Base-by-base conservation (phyloP, 768 basidiomycete genomes). In the Tylopilus rubrobrunneus region DNA sequence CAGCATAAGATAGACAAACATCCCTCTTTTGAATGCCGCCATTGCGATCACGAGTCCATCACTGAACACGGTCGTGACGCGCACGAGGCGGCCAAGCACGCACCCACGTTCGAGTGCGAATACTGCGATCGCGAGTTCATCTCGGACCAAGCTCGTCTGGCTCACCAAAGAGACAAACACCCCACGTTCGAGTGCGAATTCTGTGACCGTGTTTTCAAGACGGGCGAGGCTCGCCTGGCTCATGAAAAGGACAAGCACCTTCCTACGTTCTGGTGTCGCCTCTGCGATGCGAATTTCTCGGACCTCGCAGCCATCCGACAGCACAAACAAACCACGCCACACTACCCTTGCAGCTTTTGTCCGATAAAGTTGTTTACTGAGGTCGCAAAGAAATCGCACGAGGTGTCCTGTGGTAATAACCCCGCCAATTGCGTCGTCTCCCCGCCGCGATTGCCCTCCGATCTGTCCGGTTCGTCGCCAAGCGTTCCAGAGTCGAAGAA, bases 1-100 rank as follows among this genome's bases (percentile, higher is more conserved):
- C 55, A 62, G 8, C 65, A 66, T 33, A 44, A 4, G 1, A 31
- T 3, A 12, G 50, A 52, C 41, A 63, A 51, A 14, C 64, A 66
- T 47, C 0, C 17, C 23, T 3, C 0, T 21, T 51, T 62, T 28
- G 48, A 57, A 42, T 69, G 67, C 21, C 7, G n/a, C 7, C 34
- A 60, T 29, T 67, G 67, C 11, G 39, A 56, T 14, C 48, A 49
- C 5, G 23, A 41, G 2, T 62, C 60, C 48, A 4, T 12, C 17
- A 57, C 62, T 4, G 27, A 34, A 10, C 14, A 41, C 1, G 57
- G 52, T 0, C 56, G 55, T 12, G 31, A 37, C 23, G 10, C 48
- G 1, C 67, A 69, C 39, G 45, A 61, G 21, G 7, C 10, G 1
- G 43, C 51, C 6, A 50, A 58, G 14, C 66, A 67, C 41, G 11